phyloP scores from a whole-genome alignment of 805 yeast genomes.

The Torulaspora indica region DNA sequence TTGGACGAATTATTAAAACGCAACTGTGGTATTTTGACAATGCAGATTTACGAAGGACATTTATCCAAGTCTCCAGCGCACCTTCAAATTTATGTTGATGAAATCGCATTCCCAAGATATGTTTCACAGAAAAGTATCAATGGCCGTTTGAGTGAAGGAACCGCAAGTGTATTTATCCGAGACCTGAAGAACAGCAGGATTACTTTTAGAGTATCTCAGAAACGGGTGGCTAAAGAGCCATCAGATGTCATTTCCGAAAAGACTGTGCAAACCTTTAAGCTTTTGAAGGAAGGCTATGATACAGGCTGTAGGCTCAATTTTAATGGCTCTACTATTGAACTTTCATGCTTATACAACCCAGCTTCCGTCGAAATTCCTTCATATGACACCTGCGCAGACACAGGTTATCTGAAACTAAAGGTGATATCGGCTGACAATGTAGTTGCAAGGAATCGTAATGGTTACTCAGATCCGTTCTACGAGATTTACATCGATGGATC shows the following conservation, averaged over 20 bases:
- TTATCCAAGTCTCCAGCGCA: constrained; percentile 46
- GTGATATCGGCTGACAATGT: constrained; percentile 53
- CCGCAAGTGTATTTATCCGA: constrained; percentile 60
- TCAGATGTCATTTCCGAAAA: constrained; percentile 51
- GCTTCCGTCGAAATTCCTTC: constrained; percentile 49
- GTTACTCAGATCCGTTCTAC: constrained; percentile 71
- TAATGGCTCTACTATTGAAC: constrained; percentile 39
- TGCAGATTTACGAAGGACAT: constrained; percentile 49
- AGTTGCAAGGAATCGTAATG: constrained; percentile 61
- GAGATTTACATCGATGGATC: constrained; percentile 50
- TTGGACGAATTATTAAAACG: constrained; percentile 47
- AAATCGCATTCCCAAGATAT: constrained; percentile 54
- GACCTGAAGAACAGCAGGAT: constrained; percentile 60
- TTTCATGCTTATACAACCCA: constrained; percentile 61
- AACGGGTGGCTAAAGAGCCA: constrained; percentile 42
- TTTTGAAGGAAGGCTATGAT: constrained; percentile 47
- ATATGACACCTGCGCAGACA: constrained; percentile 60
- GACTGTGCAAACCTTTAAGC: constrained; percentile 46
- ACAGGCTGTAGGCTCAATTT: constrained; percentile 46
- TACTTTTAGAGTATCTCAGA: constrained; percentile 54
- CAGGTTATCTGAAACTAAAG: constrained; percentile 57
- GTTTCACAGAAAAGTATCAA: constrained; percentile 47
- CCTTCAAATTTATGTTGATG: constrained; percentile 63
- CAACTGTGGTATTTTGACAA: constrained; percentile 58
- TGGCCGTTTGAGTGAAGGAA: constrained; percentile 43